Conservation (phyloP, 1,284 basidiomycete species). For the Trichosporon sp. region DNA sequence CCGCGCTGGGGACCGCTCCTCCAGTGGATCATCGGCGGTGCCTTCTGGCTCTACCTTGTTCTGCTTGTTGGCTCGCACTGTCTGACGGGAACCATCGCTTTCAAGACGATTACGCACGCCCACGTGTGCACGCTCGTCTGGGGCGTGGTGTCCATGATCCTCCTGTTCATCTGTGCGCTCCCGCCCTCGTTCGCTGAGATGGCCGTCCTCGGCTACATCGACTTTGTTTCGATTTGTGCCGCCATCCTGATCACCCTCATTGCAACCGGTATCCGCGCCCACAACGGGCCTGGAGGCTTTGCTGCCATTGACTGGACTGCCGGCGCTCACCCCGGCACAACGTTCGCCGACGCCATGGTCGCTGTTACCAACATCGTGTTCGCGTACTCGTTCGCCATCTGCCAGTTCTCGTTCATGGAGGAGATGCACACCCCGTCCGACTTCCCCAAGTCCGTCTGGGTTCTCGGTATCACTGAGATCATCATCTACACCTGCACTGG, state of each 20-base stretch:
- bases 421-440: constrained; percentile 32
- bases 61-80: constrained; percentile 29
- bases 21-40: constrained; percentile 18
- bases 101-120: constrained; percentile 26
- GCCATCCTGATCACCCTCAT: constrained; percentile 46
- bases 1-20: constrained; percentile 14
- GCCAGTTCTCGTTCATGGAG: constrained; percentile 34
- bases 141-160: constrained; percentile 27
- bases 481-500: constrained; percentile 44
- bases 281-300: constrained; percentile 26
- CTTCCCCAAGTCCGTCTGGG: constrained; percentile 41
- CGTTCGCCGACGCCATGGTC: constrained; percentile 43
- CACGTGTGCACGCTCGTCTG: constrained; percentile 26
- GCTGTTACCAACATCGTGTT: constrained; percentile 45
- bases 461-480: constrained; percentile 43
- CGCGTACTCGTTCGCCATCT: constrained; percentile 38
- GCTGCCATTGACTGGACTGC: constrained; percentile 42
- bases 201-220: constrained; percentile 47
- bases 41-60: constrained; percentile 26
- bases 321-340: constrained; percentile 38
- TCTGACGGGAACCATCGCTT: constrained; percentile 29
- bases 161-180: constrained; percentile 28
- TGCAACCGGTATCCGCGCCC: constrained; percentile 39
- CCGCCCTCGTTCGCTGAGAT: constrained; percentile 37
- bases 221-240: constrained; percentile 41